Evolutionary conservation across 2,329 filamentous ascomycete species (phyloP), one percentile per base, ranked within the genome.

Genomic region (Hymenoscyphus albidus): DNA sequence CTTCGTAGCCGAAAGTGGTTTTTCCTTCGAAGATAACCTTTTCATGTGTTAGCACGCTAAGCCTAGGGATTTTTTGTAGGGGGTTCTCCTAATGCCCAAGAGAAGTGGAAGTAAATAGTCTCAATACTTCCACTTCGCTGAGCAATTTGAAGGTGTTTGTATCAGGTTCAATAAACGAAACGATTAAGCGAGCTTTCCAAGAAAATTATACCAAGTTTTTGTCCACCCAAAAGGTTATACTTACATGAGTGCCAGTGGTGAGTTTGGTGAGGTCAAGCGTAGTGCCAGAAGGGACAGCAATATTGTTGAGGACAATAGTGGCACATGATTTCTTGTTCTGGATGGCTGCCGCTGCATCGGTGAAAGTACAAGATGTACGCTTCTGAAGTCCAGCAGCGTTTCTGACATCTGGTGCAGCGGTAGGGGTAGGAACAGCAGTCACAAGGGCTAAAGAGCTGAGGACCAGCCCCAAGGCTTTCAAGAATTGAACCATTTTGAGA

Each of bases 1-100:
- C 83, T 67, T 84, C 78, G 77, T 88, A 89, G 22, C 80, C 87
- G 71, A 88, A 91, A 62, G 83, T 85, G n/a, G 88, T 90, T 14
- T 80, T 84, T 55, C 88, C 88, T 64, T 84, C 75, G 76, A 90
- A 90, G 70, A 83, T 84, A 67, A 89, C 80, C 63, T 75, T 31
- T 42, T 10, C 18, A 18, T 48, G 10, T 58, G 31, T 65, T 16
- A 68, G 63, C 2, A 48, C 4, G 35, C 5, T 10, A 7, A 7
- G 9, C 9, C 9, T 10, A 35, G 5, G 9, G 9, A 35, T 35
- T 10, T 7, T 35, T 2, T 5, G 9, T 1, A 1, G 9, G 27
- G 16, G 35, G 7, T 56, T 10, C 7, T n/a, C 39, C 10, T 51
- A 18, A 6, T 35, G 9, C 5, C 2, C 5, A 31, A n/a, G 35